Percentiles rank a stretch among this genome's conserved stretches.
Evolutionary conservation across 352 stramenopile genomes (phyloP).

Genomic region (Ophiocytium majus): DNA sequence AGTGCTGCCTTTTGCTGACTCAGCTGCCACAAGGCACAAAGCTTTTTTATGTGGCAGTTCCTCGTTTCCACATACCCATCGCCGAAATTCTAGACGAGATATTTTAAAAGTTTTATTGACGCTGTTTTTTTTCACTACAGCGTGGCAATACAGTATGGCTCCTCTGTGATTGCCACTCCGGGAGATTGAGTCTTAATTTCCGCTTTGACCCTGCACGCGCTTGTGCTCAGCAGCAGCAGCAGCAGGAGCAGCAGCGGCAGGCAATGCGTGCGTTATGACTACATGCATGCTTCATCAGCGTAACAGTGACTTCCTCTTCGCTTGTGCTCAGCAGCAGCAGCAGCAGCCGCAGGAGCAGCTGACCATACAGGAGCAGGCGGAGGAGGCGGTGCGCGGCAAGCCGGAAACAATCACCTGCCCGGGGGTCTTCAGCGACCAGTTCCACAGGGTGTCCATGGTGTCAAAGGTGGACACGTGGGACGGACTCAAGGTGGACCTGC

Average conservation of each 20-base stretch:
- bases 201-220: too few relatives aligned
- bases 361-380: background rate
- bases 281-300: background rate
- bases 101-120: too few relatives aligned
- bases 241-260: background rate
- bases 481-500: background rate
- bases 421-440: background rate
- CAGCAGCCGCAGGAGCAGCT: background rate
- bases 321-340: background rate
- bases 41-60: too few relatives aligned
- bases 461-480: background rate
- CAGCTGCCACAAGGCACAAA: too few relatives aligned
- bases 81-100: too few relatives aligned
- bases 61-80: too few relatives aligned
- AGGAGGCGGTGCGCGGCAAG: background rate
- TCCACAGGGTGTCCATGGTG: background rate
- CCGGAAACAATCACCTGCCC: background rate
- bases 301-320: background rate
- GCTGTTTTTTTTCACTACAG: background rate
- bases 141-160: background rate
- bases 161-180: background rate
- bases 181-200: background rate
- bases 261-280: background rate
- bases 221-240: too few relatives aligned
- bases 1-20: too few relatives aligned